A percentile compares a stretch with the other conserved stretches of the same genome.
Evolutionary conservation across 1,139 yeast species (phyloP).

Genomic region (Scheffersomyces lignicola): DNA sequence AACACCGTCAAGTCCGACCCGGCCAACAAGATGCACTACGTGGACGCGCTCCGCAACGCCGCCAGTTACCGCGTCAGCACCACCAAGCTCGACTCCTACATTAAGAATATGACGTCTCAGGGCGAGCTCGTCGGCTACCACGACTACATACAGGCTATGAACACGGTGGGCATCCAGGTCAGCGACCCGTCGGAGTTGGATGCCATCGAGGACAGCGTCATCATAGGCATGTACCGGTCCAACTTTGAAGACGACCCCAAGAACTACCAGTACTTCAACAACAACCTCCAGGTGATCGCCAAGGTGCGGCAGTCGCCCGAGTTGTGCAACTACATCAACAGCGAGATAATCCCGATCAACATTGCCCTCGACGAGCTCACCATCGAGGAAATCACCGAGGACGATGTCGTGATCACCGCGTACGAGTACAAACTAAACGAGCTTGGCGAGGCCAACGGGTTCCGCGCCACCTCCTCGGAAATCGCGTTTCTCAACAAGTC

Average conservation of each 20-base stretch:
- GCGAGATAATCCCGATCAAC: constrained; percentile 53
- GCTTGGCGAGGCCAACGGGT: constrained; percentile 62
- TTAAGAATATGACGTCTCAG: constrained; percentile 49
- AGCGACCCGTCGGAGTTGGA: constrained; percentile 18
- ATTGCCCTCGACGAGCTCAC: constrained; percentile 65
- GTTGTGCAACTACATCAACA: constrained; percentile 46
- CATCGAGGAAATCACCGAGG: constrained; percentile 67
- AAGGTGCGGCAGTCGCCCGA: constrained; percentile 42
- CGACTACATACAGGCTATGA: constrained; percentile 59
- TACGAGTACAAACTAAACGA: constrained; percentile 63
- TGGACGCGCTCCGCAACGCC: constrained; percentile 54
- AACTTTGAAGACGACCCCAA: constrained; percentile 35
- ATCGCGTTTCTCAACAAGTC: constrained; percentile 35
- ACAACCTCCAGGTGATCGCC: constrained; percentile 45
- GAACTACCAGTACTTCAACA: constrained; percentile 34
- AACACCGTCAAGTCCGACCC: constrained; percentile 55
- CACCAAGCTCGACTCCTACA: constrained; percentile 41
- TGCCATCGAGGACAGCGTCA: constrained; percentile 39
- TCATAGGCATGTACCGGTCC: constrained; percentile 48
- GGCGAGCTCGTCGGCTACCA: constrained; percentile 62
- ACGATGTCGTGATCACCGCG: constrained; percentile 73
- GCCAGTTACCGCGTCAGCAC: constrained; percentile 10
- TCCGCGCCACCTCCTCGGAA: constrained; percentile 40
- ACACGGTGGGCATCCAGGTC: constrained; percentile 49
- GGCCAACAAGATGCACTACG: constrained; percentile 55